These are phyloP conservation scores for Fusarium sp. DNA, from an alignment of 2,329 filamentous ascomycete genomes.

Conservation along the genomic window DNA sequence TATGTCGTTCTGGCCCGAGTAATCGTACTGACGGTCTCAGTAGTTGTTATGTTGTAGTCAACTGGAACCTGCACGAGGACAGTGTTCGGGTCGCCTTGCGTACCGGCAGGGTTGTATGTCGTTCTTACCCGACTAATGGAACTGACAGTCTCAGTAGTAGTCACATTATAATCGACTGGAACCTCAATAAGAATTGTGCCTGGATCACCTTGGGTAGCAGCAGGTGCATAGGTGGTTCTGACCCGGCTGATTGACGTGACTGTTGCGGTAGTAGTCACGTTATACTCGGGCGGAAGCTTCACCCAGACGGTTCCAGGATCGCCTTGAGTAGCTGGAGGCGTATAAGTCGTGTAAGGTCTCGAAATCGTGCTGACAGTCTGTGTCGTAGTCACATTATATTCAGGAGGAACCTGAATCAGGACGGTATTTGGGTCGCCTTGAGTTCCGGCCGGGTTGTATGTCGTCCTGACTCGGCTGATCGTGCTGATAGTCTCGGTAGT, in stretches of 20 bases:
- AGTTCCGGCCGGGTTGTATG: slow-evolving; percentile 6
- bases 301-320: slow-evolving; percentile 22
- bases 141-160: slow-evolving; percentile 7
- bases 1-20: slow-evolving; percentile 10
- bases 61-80: background rate
- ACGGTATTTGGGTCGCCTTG: slow-evolving; percentile 29
- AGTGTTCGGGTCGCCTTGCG: slow-evolving; percentile 8
- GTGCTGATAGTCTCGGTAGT: slow-evolving; percentile 13
- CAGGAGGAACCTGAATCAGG: slow-evolving; percentile 21
- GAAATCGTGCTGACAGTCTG: slow-evolving; percentile 9
- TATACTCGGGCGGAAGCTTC: slow-evolving; percentile 14
- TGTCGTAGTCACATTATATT: slow-evolving; percentile 16
- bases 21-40: slow-evolving; percentile 5
- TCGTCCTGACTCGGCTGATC: slow-evolving; percentile 17
- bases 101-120: slow-evolving; percentile 5
- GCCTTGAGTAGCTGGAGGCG: slow-evolving; percentile 2
- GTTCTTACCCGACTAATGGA: slow-evolving; percentile 4
- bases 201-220: slow-evolving; percentile 25
- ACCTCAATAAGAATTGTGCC: slow-evolving; percentile 11
- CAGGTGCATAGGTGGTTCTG: slow-evolving; percentile 14
- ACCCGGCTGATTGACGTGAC: slow-evolving; percentile 13
- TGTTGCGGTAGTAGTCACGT: slow-evolving; percentile 14
- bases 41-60: slow-evolving; percentile 1
- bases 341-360: slow-evolving; percentile 13
- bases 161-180: slow-evolving; percentile 18